A percentile compares a stretch with the other conserved stretches of the same genome.
Evolutionary conservation across 192 early-diverging fungal species (phyloP).

Genomic region (Phycomyces nitens): DNA sequence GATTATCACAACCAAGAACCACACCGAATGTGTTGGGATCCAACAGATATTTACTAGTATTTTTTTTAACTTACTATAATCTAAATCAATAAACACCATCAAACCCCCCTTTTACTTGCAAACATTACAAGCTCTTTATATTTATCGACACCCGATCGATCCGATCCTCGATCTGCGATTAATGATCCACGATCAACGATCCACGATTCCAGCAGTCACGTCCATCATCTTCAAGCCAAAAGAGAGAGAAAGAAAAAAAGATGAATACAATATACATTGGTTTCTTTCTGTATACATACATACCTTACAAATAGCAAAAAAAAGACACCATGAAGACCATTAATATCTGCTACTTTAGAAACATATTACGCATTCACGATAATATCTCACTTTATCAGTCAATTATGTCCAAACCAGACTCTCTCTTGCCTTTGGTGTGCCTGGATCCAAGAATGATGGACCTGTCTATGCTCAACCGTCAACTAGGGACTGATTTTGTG

Average conservation of each 20-base stretch:
- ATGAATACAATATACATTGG: conserved; percentile 10
- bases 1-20: conserved; percentile 23
- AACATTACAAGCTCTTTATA: too few relatives aligned
- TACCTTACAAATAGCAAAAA: too few relatives aligned
- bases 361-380: conserved; percentile 21
- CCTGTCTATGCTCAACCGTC: neutral
- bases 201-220: too few relatives aligned
- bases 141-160: neutral
- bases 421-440: conserved; percentile 6
- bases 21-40: conserved; percentile 46
- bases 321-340: conserved; percentile 8
- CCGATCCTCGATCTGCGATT: too few relatives aligned
- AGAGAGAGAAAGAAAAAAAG: too few relatives aligned
- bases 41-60: conserved; percentile 32
- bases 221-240: too few relatives aligned
- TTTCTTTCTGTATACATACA: too few relatives aligned
- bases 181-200: too few relatives aligned
- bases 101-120: too few relatives aligned
- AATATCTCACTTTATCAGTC: conserved; percentile 11
- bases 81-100: too few relatives aligned
- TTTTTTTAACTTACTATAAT: too few relatives aligned
- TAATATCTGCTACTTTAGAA: conserved; percentile 23
- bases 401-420: neutral
- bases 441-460: conserved; percentile 18
- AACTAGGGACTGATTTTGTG: neutral